phyloP scores from a whole-genome alignment of 371 early-diverging fungal genomes.

The Mortierella sp. region DNA sequence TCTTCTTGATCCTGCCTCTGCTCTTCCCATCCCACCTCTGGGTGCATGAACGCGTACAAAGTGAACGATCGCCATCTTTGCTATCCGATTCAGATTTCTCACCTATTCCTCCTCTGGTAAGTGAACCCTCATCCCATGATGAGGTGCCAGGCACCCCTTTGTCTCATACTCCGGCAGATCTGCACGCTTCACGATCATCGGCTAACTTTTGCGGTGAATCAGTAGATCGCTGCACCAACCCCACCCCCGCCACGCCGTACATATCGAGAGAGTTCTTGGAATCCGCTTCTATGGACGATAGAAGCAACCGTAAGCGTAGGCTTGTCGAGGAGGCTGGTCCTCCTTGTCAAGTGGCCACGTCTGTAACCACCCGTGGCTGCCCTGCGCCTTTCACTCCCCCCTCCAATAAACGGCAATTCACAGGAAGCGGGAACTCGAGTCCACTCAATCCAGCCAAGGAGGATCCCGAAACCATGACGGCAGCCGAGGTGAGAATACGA shows the following conservation, averaged over 20 bases:
- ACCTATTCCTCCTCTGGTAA: neutral
- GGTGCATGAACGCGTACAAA: conserved; percentile 17
- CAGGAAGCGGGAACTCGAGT: conserved; percentile 28
- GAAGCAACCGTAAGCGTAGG: conserved; percentile 45
- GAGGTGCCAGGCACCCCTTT: neutral
- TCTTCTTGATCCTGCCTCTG: neutral
- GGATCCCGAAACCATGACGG: conserved; percentile 35
- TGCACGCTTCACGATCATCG: too few species aligned
- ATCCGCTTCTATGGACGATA: conserved; percentile 49
- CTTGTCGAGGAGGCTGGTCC: conserved; percentile 30
- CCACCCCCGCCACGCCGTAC: neutral
- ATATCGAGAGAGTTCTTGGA: conserved; percentile 3
- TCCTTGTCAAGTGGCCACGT: conserved; percentile 15
- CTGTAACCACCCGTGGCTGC: conserved; percentile 16
- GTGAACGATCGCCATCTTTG: neutral
- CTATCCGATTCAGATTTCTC: neutral
- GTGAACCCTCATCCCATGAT: neutral
- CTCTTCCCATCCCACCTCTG: neutral
- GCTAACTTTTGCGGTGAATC: too few species aligned
- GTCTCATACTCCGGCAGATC: too few species aligned
- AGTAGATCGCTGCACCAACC: neutral
- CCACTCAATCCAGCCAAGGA: conserved; percentile 24
- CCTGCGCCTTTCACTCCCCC: conserved; percentile 28
- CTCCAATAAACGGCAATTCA: conserved; percentile 44
- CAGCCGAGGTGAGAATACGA: conserved; percentile 35